phyloP scores from a whole-genome alignment of 805 yeast species.

The Metschnikowia lunata region DNA sequence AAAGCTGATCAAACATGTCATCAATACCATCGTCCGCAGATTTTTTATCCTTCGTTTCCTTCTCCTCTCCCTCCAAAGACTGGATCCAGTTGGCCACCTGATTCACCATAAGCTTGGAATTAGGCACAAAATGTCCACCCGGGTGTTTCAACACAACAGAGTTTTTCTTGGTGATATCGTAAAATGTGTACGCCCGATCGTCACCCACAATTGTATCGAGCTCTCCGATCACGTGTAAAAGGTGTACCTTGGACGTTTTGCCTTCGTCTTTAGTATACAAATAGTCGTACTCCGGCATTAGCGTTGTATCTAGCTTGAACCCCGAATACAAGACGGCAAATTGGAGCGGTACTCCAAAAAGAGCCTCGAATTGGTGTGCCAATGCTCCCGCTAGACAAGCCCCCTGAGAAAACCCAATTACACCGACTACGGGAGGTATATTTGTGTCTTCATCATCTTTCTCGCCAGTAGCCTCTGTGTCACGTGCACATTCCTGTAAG shows the following conservation, averaged over 20 bases:
- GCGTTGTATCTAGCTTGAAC: conserved; percentile 31
- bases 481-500: neutral
- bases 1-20: conserved; percentile 33
- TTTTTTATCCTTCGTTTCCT: conserved; percentile 22
- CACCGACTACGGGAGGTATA: conserved; percentile 68
- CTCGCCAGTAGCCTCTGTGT: conserved; percentile 12
- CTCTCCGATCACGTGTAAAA: conserved; percentile 80
- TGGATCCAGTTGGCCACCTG: conserved; percentile 41
- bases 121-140: conserved; percentile 96
- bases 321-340: conserved; percentile 80
- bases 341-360: conserved; percentile 51
- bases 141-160: conserved; percentile 75
- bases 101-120: conserved; percentile 52
- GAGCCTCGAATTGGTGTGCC: conserved; percentile 51
- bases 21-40: conserved; percentile 22
- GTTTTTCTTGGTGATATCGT: conserved; percentile 34
- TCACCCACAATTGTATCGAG: conserved; percentile 81
- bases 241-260: conserved; percentile 19
- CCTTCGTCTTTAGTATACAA: conserved; percentile 21
- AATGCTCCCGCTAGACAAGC: conserved; percentile 80
- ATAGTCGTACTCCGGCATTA: conserved; percentile 21
- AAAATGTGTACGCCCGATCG: conserved; percentile 60
- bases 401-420: conserved; percentile 92
- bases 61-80: conserved; percentile 11
- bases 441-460: conserved; percentile 4